Evolutionary conservation across 805 yeast genomes (phyloP).

Genomic region (Yarrowia sp.): DNA sequence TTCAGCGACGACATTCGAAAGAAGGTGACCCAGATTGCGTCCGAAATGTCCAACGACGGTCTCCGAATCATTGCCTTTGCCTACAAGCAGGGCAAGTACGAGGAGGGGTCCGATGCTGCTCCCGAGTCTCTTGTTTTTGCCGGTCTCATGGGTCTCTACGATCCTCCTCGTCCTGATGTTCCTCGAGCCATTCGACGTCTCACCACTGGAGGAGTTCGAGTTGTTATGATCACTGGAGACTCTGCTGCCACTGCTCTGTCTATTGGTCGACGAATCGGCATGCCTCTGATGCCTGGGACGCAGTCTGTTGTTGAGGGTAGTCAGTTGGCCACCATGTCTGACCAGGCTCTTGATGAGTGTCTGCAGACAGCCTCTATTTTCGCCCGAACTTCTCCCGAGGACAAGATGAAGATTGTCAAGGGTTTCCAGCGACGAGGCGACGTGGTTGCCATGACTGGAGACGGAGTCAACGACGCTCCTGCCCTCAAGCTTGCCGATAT

Average conservation of each 20-base stretch:
- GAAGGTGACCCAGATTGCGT: conserved; percentile 54
- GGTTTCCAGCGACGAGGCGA: conserved; percentile 58
- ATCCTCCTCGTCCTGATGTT: conserved; percentile 94
- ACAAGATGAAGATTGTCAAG: conserved; percentile 82
- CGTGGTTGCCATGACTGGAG: conserved; percentile 63
- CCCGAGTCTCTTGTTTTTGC: conserved; percentile 64
- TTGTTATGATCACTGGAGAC: conserved; percentile 98
- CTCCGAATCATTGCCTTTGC: conserved; percentile 84
- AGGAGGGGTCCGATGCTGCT: conserved; percentile 28
- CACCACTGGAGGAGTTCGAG: conserved; percentile 90
- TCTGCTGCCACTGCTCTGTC: conserved; percentile 80
- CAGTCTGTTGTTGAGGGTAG: conserved; percentile 81
- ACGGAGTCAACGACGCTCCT: conserved; percentile 65
- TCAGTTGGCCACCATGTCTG: conserved; percentile 68
- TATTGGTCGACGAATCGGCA: conserved; percentile 86
- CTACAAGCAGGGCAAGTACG: conserved; percentile 40
- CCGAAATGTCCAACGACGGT: conserved; percentile 72
- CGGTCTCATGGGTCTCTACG: conserved; percentile 94
- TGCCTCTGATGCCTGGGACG: conserved; percentile 59
- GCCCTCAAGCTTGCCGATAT: conserved; percentile 61
- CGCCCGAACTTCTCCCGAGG: conserved; percentile 95
- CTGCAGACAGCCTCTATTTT: conserved; percentile 82
- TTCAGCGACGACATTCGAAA: conserved; percentile 45
- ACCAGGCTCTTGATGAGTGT: conserved; percentile 66
- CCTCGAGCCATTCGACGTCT: conserved; percentile 67